Evolutionary conservation across 768 basidiomycete genomes (phyloP).

Genomic region (Tephrocybe rancida): DNA sequence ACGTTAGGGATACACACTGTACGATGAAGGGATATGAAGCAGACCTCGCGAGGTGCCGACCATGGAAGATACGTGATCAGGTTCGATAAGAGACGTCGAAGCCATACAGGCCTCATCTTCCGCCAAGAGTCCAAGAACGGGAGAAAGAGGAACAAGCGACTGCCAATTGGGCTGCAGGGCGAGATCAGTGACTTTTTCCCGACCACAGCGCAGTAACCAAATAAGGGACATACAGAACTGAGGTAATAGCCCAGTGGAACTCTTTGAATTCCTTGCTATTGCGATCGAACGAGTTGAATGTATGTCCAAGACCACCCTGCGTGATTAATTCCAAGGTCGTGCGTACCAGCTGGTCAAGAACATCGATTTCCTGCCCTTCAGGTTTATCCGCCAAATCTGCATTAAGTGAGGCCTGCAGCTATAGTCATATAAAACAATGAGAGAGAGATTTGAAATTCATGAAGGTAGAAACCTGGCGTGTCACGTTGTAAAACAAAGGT

Average conservation of each 20-base stretch:
- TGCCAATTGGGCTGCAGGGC: slow-evolving; percentile 21
- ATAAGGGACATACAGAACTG: slow-evolving; percentile 10
- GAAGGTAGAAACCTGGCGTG: slow-evolving; percentile 18
- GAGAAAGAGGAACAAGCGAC: slow-evolving; percentile 23
- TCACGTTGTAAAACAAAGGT: slow-evolving; percentile 24
- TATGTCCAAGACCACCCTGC: slow-evolving; percentile 18
- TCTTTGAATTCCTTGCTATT: slow-evolving; percentile 17
- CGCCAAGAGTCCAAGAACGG: slow-evolving; percentile 25
- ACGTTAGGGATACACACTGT: not conserved
- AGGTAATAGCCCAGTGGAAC: slow-evolving; percentile 20
- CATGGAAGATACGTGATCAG: slow-evolving; percentile 21
- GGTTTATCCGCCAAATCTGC: slow-evolving; percentile 6
- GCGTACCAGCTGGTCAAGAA: slow-evolving; percentile 18
- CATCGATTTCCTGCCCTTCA: slow-evolving; percentile 10
- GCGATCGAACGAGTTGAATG: slow-evolving; percentile 20
- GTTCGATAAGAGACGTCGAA: slow-evolving; percentile 19
- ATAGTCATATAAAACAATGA: not conserved
- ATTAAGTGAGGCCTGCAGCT: slow-evolving; percentile 12
- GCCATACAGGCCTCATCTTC: slow-evolving; percentile 24
- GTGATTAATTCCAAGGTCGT: slow-evolving; percentile 18
- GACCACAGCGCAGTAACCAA: not conserved
- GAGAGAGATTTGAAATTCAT: not conserved
- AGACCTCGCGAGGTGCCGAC: slow-evolving; percentile 21
- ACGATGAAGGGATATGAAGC: not conserved
- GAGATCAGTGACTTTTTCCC: not conserved